A percentile compares a stretch with the other conserved stretches of the same genome.
phyloP scores from a whole-genome alignment of 2,329 filamentous ascomycete genomes.

The Alternaria atra region DNA sequence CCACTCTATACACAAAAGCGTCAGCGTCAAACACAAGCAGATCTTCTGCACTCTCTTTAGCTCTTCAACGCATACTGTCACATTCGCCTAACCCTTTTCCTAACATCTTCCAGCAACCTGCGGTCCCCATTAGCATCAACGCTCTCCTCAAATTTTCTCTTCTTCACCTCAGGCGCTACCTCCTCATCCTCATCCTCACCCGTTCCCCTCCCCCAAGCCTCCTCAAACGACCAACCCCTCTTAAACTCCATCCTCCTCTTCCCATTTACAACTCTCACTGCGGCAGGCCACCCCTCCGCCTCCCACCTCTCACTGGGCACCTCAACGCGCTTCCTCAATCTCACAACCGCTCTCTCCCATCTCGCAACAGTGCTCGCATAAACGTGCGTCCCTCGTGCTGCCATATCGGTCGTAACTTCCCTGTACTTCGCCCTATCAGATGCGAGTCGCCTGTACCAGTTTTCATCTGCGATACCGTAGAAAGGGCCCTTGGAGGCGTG shows the following conservation, averaged over 20 bases:
- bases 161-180: not conserved
- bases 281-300: not conserved
- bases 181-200: not conserved
- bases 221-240: slow-evolving; percentile 3
- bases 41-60: not conserved
- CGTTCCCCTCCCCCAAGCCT: not conserved
- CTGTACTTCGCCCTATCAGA: not conserved
- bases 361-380: not conserved
- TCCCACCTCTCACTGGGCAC: not conserved
- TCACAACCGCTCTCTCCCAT: slow-evolving; percentile 1
- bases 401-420: slow-evolving; percentile 1
- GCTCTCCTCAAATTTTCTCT: not conserved
- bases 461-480: not conserved
- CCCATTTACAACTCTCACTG: not conserved
- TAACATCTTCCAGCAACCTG: not conserved
- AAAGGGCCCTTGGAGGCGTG: not conserved
- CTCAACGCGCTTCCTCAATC: not conserved
- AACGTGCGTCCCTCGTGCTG: not conserved
- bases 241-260: not conserved
- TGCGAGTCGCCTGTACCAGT: not conserved
- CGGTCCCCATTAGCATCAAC: not conserved
- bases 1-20: not conserved
- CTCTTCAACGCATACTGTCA: not conserved
- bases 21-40: not conserved
- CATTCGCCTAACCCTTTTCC: not conserved